These are phyloP conservation scores for Trichophyton equinum DNA, from an alignment of 2,329 filamentous ascomycete genomes.

Conservation along the genomic window DNA sequence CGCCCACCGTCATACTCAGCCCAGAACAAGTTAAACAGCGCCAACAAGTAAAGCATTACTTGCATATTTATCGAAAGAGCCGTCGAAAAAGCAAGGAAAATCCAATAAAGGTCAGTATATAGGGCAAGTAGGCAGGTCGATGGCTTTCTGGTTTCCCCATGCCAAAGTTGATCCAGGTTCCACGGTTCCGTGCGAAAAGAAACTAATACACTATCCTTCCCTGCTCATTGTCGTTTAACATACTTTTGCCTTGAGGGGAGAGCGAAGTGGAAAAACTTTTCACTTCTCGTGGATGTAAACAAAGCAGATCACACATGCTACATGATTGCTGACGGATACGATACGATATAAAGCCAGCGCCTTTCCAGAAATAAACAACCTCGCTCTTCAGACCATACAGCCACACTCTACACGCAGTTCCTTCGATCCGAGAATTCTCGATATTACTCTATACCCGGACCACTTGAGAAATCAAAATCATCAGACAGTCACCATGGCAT, in stretches of 20 bases:
- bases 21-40: not conserved
- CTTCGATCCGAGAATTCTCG: not conserved
- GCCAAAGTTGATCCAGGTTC: not conserved
- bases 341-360: not conserved
- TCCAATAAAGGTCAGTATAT: not conserved
- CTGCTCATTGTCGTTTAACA: not conserved
- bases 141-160: not conserved
- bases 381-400: not conserved
- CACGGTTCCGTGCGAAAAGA: not conserved
- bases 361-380: not conserved
- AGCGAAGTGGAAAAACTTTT: not conserved
- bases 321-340: slow-evolving; percentile 1
- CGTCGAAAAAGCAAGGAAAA: not conserved
- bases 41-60: not conserved
- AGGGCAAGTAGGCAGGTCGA: not conserved
- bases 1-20: not conserved
- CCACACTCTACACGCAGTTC: not conserved
- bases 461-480: not conserved
- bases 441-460: not conserved
- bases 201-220: not conserved
- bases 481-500: not conserved
- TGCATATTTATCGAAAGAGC: not conserved
- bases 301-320: not conserved
- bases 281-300: not conserved
- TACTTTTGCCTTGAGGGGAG: not conserved